A percentile compares a stretch with the other conserved stretches of the same genome.
Evolutionary conservation across 176 grass and related monocot species (phyloP).

Genomic region (Eleusine indica): DNA sequence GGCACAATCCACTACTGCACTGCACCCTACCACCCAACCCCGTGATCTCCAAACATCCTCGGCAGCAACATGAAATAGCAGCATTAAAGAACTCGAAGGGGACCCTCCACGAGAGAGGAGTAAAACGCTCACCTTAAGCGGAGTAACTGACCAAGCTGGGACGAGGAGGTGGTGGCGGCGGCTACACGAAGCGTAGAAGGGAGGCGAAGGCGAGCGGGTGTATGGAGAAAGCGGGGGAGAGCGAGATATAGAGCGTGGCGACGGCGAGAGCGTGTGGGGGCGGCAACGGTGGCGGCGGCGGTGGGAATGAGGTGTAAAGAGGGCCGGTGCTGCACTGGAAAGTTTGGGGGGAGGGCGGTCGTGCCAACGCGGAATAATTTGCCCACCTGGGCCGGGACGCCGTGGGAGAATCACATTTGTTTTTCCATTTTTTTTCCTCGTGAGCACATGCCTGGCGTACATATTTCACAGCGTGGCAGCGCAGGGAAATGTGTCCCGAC

Average conservation of each 20-base stretch:
- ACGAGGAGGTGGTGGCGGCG: constrained; percentile 25
- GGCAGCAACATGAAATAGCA: constrained; percentile 10
- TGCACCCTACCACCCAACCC: constrained; percentile 7
- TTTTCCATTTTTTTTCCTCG: neutral
- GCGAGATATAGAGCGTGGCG: constrained; percentile 43
- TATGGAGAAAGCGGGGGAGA: constrained; percentile 20
- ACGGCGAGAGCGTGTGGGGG: constrained; percentile 23
- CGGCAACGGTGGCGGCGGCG: constrained; percentile 22
- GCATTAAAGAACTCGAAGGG: neutral
- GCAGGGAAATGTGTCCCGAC: neutral
- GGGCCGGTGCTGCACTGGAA: constrained; percentile 54
- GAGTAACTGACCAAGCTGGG: neutral
- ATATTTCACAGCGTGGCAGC: neutral
- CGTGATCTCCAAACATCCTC: constrained; percentile 6
- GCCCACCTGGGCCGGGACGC: constrained; percentile 22
- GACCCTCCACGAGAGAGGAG: neutral
- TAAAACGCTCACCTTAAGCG: constrained; percentile 37
- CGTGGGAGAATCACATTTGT: neutral
- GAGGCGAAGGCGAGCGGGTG: constrained; percentile 26
- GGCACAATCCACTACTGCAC: neutral
- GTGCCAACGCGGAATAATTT: constrained; percentile 52
- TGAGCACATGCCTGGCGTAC: neutral
- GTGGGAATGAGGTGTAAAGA: constrained; percentile 48
- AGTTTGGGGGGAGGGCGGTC: constrained; percentile 24
- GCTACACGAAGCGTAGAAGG: constrained; percentile 38